Evolutionary conservation across 2,329 filamentous ascomycete species (phyloP), one percentile per base, ranked within the genome.

Genomic region (Colletotrichum lupini): DNA sequence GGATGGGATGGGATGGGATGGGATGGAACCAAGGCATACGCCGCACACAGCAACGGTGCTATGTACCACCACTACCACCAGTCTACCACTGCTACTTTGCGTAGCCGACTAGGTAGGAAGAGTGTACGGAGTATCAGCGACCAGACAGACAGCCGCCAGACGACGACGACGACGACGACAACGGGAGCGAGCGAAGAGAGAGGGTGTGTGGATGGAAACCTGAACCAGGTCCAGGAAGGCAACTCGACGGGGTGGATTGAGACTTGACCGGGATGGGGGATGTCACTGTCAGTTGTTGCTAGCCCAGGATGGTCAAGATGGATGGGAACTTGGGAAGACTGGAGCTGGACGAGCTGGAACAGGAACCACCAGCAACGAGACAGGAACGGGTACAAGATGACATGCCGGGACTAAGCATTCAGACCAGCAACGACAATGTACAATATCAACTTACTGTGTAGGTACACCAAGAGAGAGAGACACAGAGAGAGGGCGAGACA

Each of bases 151-250:
- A 32, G 65, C 53, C 42, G 42, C 42, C 42, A 49, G 37, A 53
- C 12, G 3, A 26, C 24, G 24, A 28, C 46, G 69, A 52, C 58
- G 69, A 64, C 35, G 59, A 64, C 35, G 59, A 42, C 37, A 42
- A 19, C 37, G 37, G 37, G 16, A 55, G 65, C 32, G 32, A 35
- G 11, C 32, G 4, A 58, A 42, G 53, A 65, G 67, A 60, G 70
- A 63, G 70, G 11, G 63, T 66, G 63, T 72, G 66, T 69, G 70
- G 60, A 70, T 64, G 56, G 46, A 55, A 70, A 61, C 26, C 46
- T 65, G 56, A 73, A 69, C 70, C 70, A 73, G 67, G 70, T 70
- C 67, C 70, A 26, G 70, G 67, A 73, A 69, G 70, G 70, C 59
- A 73, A 70, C 59, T 69, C 32, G 70, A 65, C 35, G 67, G 66